Evolutionary conservation across 352 stramenopile species (phyloP), one percentile per base, ranked within the genome.

Genomic region (Phytophthora pistaciae): DNA sequence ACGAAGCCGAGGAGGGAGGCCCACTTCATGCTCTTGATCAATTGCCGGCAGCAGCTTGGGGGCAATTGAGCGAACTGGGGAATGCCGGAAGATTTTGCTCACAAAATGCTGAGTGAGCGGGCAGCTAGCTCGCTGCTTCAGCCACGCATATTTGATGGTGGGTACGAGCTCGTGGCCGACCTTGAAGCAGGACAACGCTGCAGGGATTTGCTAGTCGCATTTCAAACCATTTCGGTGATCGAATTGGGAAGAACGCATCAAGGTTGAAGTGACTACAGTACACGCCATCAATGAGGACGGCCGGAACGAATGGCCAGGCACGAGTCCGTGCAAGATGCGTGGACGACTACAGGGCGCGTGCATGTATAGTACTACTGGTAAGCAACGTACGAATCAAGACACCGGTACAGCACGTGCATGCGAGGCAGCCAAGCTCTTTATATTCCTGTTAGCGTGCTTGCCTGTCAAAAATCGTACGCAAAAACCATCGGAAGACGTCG

Each of bases 71-170:
- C 52, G 54, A 66, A 40, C 20, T 27, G n/a, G 44, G 16, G 10
- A 66, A 61, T 70, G 64, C 4, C n/a, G 13, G 18, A 18, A 20
- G 40, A 42, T 18, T 40, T 7, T 40, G 31, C 14, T 27, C 23
- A 58, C 31, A 42, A 42, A 31, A 13, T 21, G 20, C 5, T n/a
- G n/a, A 3, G 59, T 68, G 33, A 56, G 50, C 36, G 27, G 21
- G 14, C 18, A 36, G 20, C 10, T 36, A 36, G 20, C 10, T 36
- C 46, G 16, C 50, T 57, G 25, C 46, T 65, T 70, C 63, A 70
- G 27, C 48, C 64, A 71, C 64, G 49, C 64, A 71, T 25, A 60
- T 57, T 71, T 71, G 56, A 71, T 71, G 64, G 49, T 42, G 57
- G 56, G 36, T 64, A 21, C 29, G 13, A 18, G 56, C 36, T 61